Conservation (phyloP, 139 green algal genomes). For the Coelastrella sp. region DNA sequence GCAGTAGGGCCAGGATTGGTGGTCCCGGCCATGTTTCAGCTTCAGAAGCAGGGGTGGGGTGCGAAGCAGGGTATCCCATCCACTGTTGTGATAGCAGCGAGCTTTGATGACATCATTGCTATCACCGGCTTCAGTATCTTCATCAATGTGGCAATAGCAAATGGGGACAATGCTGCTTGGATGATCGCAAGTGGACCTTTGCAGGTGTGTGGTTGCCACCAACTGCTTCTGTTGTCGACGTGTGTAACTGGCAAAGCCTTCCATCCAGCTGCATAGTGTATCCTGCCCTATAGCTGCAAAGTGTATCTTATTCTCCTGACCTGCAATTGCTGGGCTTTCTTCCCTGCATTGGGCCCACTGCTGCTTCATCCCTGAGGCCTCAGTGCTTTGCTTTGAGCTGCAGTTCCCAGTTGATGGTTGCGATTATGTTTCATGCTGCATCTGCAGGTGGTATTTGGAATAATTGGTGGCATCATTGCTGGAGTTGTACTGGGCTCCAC, state of each 20-base stretch:
- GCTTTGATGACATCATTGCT: constrained; percentile 90
- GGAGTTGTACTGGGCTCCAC: constrained; percentile 65
- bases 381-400: neutral
- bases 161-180: constrained; percentile 37
- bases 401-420: neutral
- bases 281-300: too few relatives aligned
- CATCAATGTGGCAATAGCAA: constrained; percentile 73
- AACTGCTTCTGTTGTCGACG: too few relatives aligned
- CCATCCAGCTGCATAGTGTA: too few relatives aligned
- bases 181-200: constrained; percentile 45
- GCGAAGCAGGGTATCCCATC: constrained; percentile 82
- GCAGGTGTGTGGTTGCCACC: constrained; percentile 18
- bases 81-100: constrained; percentile 85
- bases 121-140: constrained; percentile 90
- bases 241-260: too few relatives aligned
- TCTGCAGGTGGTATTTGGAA: constrained; percentile 70
- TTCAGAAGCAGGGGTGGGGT: constrained; percentile 80
- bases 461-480: constrained; percentile 66
- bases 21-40: constrained; percentile 88
- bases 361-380: too few relatives aligned
- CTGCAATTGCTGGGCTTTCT: neutral
- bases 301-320: neutral
- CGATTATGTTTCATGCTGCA: neutral
- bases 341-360: too few relatives aligned
- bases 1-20: constrained; percentile 87